Evolutionary conservation across 2,329 filamentous ascomycete genomes (phyloP), one percentile per base, ranked within the genome.

Genomic region (Lachnellula hyalina): DNA sequence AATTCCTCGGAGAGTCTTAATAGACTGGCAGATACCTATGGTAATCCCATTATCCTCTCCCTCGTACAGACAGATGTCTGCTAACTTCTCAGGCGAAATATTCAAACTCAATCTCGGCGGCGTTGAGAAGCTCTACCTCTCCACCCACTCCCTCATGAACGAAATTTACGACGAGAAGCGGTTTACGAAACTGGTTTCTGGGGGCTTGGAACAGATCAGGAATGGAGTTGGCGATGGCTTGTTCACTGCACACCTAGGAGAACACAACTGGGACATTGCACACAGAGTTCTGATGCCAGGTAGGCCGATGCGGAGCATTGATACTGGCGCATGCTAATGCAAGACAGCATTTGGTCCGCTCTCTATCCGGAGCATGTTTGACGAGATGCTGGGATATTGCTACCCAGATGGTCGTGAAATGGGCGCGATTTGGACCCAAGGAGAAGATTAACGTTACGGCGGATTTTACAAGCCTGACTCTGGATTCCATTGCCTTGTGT

Each of bases 401-500:
- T 4, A 75, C 76, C 0, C 85, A 89, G 65, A 70, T 89, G 49
- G 77, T 79, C 9, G 75, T 87, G 71, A 89, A 89, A 68, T 85
- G 85, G 79, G 85, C 84, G 17, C 77, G 86, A 35, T 76, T 82
- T 60, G 87, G 87, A 0, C 72, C 81, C 1, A 68, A 74, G 1
- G 68, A 76, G 45, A 73, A 78, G 9, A 86, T 91, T 55, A 72
- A 76, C 45, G 80, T 81, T 0, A 77, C 81, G 0, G 83, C 86
- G 17, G 85, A 89, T 68, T 89, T 88, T 58, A 89, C 86, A 3
- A 79, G 86, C 17, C 73, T 90, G 41, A 84, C 87, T 0, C 76
- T 91, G 2, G 87, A 91, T 66, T 87, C 86, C 0, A 77, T 91
- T 8, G 85, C 85, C 1, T 75, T 91, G 34, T 35, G 89, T 89